phyloP scores from a whole-genome alignment of 139 green algal genomes.

The Pleodorina starrii region DNA sequence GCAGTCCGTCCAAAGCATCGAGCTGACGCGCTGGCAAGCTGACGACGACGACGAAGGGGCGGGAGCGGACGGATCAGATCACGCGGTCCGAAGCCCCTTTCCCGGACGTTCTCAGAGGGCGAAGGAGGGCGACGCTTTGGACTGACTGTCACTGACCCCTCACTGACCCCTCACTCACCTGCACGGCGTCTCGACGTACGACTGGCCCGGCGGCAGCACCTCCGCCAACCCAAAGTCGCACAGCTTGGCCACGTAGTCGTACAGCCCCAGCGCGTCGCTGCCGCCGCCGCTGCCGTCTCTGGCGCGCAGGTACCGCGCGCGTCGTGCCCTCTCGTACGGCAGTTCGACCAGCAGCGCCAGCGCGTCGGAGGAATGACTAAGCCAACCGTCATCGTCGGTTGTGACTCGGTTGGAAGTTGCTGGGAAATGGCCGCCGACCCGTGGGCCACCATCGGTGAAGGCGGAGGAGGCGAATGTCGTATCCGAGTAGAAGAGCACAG shows the following conservation, averaged over 20 bases:
- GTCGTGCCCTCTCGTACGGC: neutral
- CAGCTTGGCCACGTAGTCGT: conserved; percentile 31
- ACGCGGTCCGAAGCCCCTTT: too few relatives aligned
- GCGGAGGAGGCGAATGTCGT: neutral
- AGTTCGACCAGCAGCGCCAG: neutral
- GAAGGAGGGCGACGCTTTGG: too few relatives aligned
- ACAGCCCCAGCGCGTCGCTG: neutral
- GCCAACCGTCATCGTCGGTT: neutral
- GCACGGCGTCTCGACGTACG: neutral
- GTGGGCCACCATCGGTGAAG: neutral
- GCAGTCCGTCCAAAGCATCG: too few relatives aligned
- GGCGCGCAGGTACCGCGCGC: neutral
- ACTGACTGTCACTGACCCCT: too few relatives aligned
- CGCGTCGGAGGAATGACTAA: conserved; percentile 13
- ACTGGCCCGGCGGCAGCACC: conserved; percentile 18
- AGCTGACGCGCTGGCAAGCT: too few relatives aligned
- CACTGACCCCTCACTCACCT: too few relatives aligned
- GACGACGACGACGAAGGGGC: too few relatives aligned
- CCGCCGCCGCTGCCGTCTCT: neutral
- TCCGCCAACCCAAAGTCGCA: conserved; percentile 25
- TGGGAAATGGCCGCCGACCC: neutral
- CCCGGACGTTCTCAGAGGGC: too few relatives aligned
- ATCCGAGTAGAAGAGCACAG: neutral
- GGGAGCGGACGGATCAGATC: too few relatives aligned
- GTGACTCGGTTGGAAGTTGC: too few relatives aligned